Evolutionary conservation across 257 asterid species (phyloP).

Genomic region (Nicotiana noctiflora): DNA sequence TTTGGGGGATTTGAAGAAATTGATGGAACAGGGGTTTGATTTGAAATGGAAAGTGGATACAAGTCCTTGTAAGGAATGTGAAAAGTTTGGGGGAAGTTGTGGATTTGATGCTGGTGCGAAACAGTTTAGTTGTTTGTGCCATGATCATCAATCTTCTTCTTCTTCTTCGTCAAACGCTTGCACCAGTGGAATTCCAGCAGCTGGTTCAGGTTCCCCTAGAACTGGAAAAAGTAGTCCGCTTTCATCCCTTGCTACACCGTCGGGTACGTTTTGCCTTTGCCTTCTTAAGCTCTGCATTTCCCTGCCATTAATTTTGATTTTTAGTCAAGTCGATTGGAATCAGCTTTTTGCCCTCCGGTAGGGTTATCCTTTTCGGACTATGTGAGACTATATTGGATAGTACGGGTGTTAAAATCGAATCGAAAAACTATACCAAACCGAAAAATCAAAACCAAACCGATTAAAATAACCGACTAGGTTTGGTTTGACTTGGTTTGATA

Average conservation of each 20-base stretch:
- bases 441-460: too few relatives aligned
- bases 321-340: too few relatives aligned
- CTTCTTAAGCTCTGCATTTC: not conserved
- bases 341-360: too few relatives aligned
- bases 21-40: conserved; percentile 39
- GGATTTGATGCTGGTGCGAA: conserved; percentile 24
- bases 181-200: not conserved
- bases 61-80: conserved; percentile 30
- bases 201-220: not conserved
- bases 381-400: too few relatives aligned
- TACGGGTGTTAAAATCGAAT: too few relatives aligned
- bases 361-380: too few relatives aligned
- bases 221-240: not conserved
- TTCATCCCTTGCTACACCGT: not conserved
- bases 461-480: too few relatives aligned
- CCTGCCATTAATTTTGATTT: not conserved
- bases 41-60: conserved; percentile 31
- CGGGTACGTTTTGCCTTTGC: not conserved
- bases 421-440: too few relatives aligned
- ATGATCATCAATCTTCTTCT: conserved; percentile 8
- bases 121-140: conserved; percentile 41
- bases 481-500: too few relatives aligned
- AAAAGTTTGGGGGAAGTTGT: conserved; percentile 46
- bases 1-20: not conserved
- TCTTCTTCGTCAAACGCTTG: not conserved